Evolutionary conservation across 371 early-diverging fungal genomes (phyloP), one percentile per base, ranked within the genome.

Genomic region (Rhizoclosmatium hyalinum): DNA sequence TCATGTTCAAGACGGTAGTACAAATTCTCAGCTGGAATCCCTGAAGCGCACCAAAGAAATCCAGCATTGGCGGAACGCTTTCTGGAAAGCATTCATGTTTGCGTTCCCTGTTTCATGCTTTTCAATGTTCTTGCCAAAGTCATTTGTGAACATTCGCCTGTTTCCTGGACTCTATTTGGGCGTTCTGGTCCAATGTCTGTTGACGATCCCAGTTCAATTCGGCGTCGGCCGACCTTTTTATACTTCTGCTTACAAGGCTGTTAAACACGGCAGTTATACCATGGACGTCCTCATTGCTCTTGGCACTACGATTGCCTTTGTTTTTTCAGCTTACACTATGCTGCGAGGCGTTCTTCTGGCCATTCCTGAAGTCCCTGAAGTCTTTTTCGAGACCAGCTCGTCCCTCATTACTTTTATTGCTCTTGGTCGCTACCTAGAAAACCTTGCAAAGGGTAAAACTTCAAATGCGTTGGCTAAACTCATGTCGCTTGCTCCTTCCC

Each of bases 271-370:
- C 3, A 88, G 89, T 45, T 93, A 96, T 62, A 98, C 95, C 41
- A 98, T 98, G 98, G 98, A 98, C 80, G 96, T 96, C n/a, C 83
- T 98, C 42, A 90, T 98, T 12, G 87, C 92, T 0, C 77, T 96
- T 2, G 95, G 97, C 17, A 97, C 98, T 0, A 75, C 93, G 46
- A 84, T 92, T 19, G 93, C 98, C 0, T 98, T 92, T 74, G 72
- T 87, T 14, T 96, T 94, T 78, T 92, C 92, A 41, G 75, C 92
- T 43, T 68, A 90, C 19, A 85, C 91, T 1, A 88, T 94, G 79
- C 2, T 88, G 3, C 83, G 87, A 75, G 64, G 85, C 46, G 63
- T 91, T 2, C 67, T 79, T 76, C 24, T 76, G 72, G 42, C 77
- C 73, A 46, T 80, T 76, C 57, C 80, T 79, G 70, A 80, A 8